Conservation (phyloP, 2,329 filamentous ascomycete genomes). For the Diplocarpon rosae region DNA sequence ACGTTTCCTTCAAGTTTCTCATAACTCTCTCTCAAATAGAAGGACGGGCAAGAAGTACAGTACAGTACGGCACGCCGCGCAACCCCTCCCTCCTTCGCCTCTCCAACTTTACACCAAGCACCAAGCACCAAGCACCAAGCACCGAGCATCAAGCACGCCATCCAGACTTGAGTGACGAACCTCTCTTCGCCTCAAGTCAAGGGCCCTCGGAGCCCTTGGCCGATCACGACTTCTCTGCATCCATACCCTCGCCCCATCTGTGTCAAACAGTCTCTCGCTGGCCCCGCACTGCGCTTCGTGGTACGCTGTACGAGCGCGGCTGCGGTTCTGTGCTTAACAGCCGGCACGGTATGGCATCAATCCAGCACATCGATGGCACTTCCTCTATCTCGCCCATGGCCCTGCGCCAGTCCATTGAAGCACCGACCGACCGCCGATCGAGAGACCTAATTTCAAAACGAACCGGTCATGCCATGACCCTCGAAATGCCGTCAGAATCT, state of each 20-base stretch:
- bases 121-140: too few species aligned
- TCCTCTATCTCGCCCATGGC: constrained; percentile 5
- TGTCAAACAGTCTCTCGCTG: too few species aligned
- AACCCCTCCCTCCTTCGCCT: too few species aligned
- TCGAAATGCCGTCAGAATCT: constrained; percentile 11
- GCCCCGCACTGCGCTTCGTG: too few species aligned
- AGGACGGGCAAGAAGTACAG: too few species aligned
- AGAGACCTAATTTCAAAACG: constrained; percentile 7
- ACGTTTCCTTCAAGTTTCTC: too few species aligned
- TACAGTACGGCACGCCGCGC: too few species aligned
- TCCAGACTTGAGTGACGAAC: too few species aligned
- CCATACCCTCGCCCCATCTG: not conserved
- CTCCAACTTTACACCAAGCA: too few species aligned
- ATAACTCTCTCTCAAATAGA: too few species aligned
- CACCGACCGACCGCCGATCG: constrained; percentile 10
- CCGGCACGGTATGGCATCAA: constrained; percentile 19
- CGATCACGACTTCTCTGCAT: not conserved
- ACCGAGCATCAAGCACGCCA: too few species aligned
- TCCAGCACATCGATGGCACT: constrained; percentile 8
- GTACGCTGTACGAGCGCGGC: not conserved
- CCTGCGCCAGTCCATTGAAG: constrained; percentile 22
- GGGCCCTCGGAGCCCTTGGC: not conserved
- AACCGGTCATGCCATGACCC: constrained; percentile 6
- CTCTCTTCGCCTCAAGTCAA: too few species aligned
- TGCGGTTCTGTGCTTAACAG: constrained; percentile 1